Base-by-base conservation (phyloP, 129 eudicot species). In the Escallonia rubra region DNA sequence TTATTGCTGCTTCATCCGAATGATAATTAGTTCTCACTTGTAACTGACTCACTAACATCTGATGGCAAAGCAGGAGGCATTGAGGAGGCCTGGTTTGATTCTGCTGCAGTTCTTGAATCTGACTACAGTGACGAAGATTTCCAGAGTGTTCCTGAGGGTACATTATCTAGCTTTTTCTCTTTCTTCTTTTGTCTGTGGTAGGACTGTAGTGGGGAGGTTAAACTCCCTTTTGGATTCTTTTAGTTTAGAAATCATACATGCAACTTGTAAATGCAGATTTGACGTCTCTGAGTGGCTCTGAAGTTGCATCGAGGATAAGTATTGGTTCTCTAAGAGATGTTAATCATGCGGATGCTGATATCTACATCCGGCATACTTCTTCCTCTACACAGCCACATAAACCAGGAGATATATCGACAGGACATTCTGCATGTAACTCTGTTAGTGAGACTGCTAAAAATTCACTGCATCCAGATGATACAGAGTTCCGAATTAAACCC, bases 41-140 rank as follows among this genome's bases (percentile, higher is more conserved):
- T 56, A 16, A 7, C 50, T 48, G 53, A 4, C 15, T 56, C 8
- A 46, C 63, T 61, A n/a, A 44, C 44, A n/a, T 45, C 57, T 79
- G 60, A 65, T 70, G 65, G 16, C 38, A 39, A 23, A 23, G 69
- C 86, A 86, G 95, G 91, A 61, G 78, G 86, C 59, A 38, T 39
- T 34, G 96, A 91, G 52, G 97, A 91, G 82, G 74, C 76, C 2
- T 91, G 96, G 96, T 88, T 67, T 61, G 98, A 92, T 69, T 78
- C 98, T 59, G 77, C 86, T 73, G 79, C 81, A 43, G 65, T 83
- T 12, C 80, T 92, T 66, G 98, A 92, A 59, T 92, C 98, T 3
- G 98, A 92, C 49, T 83, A 85, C 69, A 88, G 96, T 47, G 98
- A 92, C 66, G 98, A 92, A 61, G 98, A 92, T 66, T 92, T 85